phyloP scores from a whole-genome alignment of 1,284 basidiomycete species.

The Amylostereum chailletii region DNA sequence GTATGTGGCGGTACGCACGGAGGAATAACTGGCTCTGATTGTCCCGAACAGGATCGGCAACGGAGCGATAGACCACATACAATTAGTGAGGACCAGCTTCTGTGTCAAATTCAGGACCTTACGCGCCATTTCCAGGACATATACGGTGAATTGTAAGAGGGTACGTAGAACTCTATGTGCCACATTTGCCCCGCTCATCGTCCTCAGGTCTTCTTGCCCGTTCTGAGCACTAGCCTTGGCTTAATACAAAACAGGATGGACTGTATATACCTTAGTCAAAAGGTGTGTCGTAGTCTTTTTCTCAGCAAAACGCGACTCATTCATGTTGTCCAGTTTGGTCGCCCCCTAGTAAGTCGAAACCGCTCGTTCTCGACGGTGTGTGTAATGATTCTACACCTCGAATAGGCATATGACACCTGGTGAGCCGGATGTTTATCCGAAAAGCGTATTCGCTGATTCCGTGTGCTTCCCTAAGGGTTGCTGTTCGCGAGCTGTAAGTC shows the following conservation, averaged over 20 bases:
- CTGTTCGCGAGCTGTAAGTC: conserved; percentile 69
- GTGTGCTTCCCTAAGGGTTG: conserved; percentile 38
- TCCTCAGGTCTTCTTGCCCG: background rate
- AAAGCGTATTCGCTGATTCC: background rate
- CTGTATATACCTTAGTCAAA: conserved; percentile 90
- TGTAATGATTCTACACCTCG: background rate
- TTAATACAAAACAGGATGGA: conserved; percentile 62
- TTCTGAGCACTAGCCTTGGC: background rate
- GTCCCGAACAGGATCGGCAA: conserved; percentile 62
- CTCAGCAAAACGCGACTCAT: background rate
- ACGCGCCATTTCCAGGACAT: conserved; percentile 55
- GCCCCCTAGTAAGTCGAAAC: conserved; percentile 29
- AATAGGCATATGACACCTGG: conserved; percentile 51
- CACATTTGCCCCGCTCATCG: no score
- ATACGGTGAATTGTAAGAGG: conserved; percentile 73
- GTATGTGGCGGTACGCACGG: conserved; percentile 17
- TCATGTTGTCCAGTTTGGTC: conserved; percentile 29
- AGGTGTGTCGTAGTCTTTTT: conserved; percentile 35
- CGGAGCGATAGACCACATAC: conserved; percentile 83
- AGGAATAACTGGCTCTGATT: background rate
- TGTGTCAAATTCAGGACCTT: background rate
- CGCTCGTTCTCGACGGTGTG: background rate
- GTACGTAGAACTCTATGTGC: background rate
- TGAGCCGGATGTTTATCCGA: conserved; percentile 14
- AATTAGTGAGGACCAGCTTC: conserved; percentile 49